phyloP scores from a whole-genome alignment of 2,329 filamentous ascomycete species.

The Pseudogymnoascus sp. region DNA sequence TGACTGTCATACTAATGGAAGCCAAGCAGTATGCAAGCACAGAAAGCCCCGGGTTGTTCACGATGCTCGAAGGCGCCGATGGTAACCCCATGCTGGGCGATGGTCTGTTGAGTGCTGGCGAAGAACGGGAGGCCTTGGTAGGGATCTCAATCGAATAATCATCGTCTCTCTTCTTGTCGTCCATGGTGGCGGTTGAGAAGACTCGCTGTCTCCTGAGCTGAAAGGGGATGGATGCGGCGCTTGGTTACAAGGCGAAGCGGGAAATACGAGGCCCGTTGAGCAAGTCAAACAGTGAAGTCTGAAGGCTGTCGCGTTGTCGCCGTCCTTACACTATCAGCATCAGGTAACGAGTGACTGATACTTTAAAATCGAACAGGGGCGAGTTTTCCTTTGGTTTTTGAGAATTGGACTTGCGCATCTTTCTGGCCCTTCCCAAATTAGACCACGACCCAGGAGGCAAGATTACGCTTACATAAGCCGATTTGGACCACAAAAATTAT shows the following conservation, averaged over 20 bases:
- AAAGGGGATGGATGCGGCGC: neutral
- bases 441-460: slow-evolving; percentile 4
- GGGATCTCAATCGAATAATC: slow-evolving; percentile 68
- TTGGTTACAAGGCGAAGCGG: neutral
- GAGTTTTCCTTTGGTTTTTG: slow-evolving; percentile 4
- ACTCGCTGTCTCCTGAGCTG: slow-evolving; percentile 3
- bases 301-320: neutral
- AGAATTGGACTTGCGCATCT: slow-evolving; percentile 3
- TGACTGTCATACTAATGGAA: slow-evolving; percentile 99
- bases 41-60: slow-evolving; percentile 71
- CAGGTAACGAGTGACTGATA: neutral
- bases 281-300: slow-evolving; percentile 7
- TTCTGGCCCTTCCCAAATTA: slow-evolving; percentile 9
- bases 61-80: slow-evolving; percentile 35
- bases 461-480: slow-evolving; percentile 3
- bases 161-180: slow-evolving; percentile 80
- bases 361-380: neutral
- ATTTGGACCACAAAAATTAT: neutral
- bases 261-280: slow-evolving; percentile 3
- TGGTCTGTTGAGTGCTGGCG: slow-evolving; percentile 28
- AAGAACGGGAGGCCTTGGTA: slow-evolving; percentile 43
- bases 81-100: slow-evolving; percentile 34
- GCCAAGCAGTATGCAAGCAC: slow-evolving; percentile 87
- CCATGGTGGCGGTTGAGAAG: slow-evolving; percentile 48
- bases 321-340: neutral